A percentile compares a stretch with the other conserved stretches of the same genome.
Conservation (phyloP, 495 filamentous ascomycete species). For the Schizothecium vesticola region DNA sequence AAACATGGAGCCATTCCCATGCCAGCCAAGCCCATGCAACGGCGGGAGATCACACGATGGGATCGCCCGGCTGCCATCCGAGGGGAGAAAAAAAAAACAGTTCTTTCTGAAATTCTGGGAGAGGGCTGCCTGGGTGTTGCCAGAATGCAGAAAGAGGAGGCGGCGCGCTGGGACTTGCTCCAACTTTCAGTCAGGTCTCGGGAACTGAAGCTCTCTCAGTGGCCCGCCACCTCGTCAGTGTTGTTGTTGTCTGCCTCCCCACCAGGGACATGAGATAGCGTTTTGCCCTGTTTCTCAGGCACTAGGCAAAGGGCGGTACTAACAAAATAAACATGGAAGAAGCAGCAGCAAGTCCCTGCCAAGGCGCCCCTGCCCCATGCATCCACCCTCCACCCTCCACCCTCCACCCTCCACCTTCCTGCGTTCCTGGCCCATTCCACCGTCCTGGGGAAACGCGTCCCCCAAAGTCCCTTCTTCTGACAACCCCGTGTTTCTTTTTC, state of each 20-base stretch:
- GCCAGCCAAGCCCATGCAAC: neutral
- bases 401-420: neutral
- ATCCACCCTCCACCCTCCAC: slow-evolving; percentile 8
- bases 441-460: slow-evolving; percentile 12
- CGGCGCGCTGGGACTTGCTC: neutral
- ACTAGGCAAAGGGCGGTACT: slow-evolving; percentile 10
- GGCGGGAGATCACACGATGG: slow-evolving; percentile 7
- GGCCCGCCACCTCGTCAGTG: neutral
- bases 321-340: slow-evolving; percentile 6
- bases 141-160: neutral
- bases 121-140: neutral
- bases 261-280: neutral
- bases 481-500: slow-evolving; percentile 11
- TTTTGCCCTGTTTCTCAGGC: neutral
- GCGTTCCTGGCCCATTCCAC: neutral
- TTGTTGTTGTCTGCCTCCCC: neutral
- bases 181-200: neutral
- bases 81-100: neutral
- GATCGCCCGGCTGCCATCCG: neutral
- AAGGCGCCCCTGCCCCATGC: slow-evolving; percentile 21
- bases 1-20: neutral
- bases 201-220: neutral
- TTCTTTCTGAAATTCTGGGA: neutral
- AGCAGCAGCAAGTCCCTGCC: slow-evolving; percentile 7
- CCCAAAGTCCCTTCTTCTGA: slow-evolving; percentile 7